phyloP scores from a whole-genome alignment of 768 basidiomycete genomes.

The Lyophyllum semitale region DNA sequence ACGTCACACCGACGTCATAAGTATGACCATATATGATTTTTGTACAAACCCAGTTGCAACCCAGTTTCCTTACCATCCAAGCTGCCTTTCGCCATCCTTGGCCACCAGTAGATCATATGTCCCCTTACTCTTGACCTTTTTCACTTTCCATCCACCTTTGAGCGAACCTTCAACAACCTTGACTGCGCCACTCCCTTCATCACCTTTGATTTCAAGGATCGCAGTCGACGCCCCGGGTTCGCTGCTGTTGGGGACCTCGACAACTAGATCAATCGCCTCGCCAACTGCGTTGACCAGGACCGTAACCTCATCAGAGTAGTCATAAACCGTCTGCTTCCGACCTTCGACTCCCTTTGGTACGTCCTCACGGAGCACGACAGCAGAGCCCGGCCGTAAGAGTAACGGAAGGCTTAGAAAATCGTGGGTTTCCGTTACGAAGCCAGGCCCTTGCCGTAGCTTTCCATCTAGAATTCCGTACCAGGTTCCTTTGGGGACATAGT shows the following conservation, averaged over 20 bases:
- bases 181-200: constrained; percentile 3
- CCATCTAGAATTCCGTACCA: constrained; percentile 33
- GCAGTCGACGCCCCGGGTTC: constrained; percentile 17
- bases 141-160: constrained; percentile 18
- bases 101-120: not conserved
- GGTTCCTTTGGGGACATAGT: constrained; percentile 30
- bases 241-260: constrained; percentile 18
- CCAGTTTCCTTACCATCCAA: constrained; percentile 1
- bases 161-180: constrained; percentile 15
- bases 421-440: constrained; percentile 27
- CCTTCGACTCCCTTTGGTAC: constrained; percentile 6
- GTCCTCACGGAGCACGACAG: constrained; percentile 22
- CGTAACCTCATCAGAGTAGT: constrained; percentile 21
- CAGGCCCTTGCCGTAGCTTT: constrained; percentile 27
- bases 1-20: too few species aligned
- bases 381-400: constrained; percentile 28
- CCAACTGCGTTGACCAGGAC: constrained; percentile 19
- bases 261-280: constrained; percentile 6
- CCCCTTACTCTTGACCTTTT: constrained; percentile 9
- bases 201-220: constrained; percentile 13
- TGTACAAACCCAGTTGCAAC: too few species aligned
- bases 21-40: too few species aligned
- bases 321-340: constrained; percentile 19
- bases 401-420: constrained; percentile 30
- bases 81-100: not conserved